Conservation (phyloP, 108 stramenopile genomes). For the Cyclotella atomus region DNA sequence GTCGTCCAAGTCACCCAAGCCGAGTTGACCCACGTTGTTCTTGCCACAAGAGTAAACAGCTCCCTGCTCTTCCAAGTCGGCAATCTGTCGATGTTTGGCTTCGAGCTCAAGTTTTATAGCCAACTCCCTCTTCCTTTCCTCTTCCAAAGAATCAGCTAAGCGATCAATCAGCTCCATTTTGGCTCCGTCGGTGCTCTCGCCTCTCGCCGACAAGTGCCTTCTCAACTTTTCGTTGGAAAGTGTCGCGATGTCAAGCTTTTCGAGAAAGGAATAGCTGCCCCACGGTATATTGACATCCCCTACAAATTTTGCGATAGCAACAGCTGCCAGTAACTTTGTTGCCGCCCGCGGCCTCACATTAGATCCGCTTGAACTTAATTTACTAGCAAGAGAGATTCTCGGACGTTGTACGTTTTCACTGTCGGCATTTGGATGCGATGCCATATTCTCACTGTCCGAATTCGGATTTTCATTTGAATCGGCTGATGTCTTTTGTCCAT, state of each 20-base stretch:
- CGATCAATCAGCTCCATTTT: slow-evolving; percentile 57
- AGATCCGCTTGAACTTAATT: too few relatives aligned
- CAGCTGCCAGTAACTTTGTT: slow-evolving; percentile 14
- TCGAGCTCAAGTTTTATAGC: slow-evolving; percentile 64
- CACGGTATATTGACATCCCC: slow-evolving; percentile 17
- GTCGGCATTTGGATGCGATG: too few relatives aligned
- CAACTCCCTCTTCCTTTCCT: slow-evolving; percentile 57
- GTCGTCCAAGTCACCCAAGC: slow-evolving; percentile 66
- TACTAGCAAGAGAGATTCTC: too few relatives aligned
- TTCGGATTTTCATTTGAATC: too few relatives aligned
- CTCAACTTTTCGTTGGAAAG: slow-evolving; percentile 43
- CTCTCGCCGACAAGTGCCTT: slow-evolving; percentile 56
- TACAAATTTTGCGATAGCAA: neutral
- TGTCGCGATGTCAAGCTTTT: slow-evolving; percentile 23
- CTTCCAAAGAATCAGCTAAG: slow-evolving; percentile 55
- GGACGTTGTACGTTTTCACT: too few relatives aligned
- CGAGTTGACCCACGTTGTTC: slow-evolving; percentile 71
- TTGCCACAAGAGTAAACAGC: slow-evolving; percentile 60
- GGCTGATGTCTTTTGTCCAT: too few relatives aligned
- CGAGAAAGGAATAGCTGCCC: slow-evolving; percentile 15
- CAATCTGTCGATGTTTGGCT: slow-evolving; percentile 57
- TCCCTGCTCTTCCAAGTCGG: slow-evolving; percentile 77
- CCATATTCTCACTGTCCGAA: too few relatives aligned
- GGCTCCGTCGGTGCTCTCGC: slow-evolving; percentile 58
- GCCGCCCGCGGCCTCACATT: too few relatives aligned